Evolutionary conservation across 192 early-diverging fungal species (phyloP).

Genomic region (Coemansia guatemalensis): DNA sequence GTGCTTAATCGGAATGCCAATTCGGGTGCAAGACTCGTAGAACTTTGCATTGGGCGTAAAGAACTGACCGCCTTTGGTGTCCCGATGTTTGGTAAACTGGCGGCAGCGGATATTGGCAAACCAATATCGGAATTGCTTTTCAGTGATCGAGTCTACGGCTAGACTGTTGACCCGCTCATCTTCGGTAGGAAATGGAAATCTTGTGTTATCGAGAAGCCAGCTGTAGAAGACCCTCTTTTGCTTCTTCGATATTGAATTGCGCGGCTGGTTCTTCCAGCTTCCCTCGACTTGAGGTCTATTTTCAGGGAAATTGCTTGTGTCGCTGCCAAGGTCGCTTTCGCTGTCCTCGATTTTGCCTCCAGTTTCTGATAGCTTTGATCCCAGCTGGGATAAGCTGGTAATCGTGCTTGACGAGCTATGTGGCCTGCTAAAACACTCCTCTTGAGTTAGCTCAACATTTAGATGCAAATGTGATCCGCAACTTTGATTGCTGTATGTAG

Average conservation of each 20-base stretch:
- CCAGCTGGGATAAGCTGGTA: not conserved
- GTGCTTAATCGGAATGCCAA: conserved; percentile 17
- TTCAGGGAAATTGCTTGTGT: not conserved
- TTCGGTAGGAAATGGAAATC: conserved; percentile 31
- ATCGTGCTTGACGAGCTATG: not conserved
- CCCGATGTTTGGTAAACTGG: conserved; percentile 34
- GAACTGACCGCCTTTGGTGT: conserved; percentile 16
- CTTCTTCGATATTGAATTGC: conserved; percentile 32
- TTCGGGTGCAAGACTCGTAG: conserved; percentile 32
- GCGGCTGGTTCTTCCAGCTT: conserved; percentile 34
- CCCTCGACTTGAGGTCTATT: not conserved
- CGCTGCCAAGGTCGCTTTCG: conserved; percentile 8
- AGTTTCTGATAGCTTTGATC: not conserved
- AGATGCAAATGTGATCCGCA: no score
- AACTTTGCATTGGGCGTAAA: conserved; percentile 47
- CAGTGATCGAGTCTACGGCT: conserved; percentile 18
- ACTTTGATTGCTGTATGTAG: not conserved
- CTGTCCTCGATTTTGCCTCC: not conserved
- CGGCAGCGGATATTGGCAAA: conserved; percentile 49
- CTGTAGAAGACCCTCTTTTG: conserved; percentile 33
- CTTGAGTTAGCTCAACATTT: not conserved
- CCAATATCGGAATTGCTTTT: conserved; percentile 46
- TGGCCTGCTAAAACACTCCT: not conserved
- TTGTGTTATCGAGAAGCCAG: conserved; percentile 32
- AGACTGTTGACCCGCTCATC: conserved; percentile 22